Percentiles rank a stretch among this genome's conserved stretches.
phyloP scores from a whole-genome alignment of 129 eudicot species.

The Pulicaria dysenterica region DNA sequence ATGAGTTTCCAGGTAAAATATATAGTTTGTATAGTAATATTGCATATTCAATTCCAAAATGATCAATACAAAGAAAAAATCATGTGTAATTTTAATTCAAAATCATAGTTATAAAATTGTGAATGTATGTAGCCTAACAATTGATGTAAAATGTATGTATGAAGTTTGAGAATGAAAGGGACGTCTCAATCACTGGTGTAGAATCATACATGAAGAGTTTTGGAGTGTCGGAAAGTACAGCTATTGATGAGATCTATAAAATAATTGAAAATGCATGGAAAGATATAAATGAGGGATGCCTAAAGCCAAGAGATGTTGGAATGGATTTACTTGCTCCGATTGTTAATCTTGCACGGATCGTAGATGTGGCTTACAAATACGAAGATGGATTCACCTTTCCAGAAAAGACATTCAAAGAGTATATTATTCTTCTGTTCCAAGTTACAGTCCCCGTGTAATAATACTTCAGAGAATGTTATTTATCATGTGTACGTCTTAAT shows the following conservation, averaged over 20 bases:
- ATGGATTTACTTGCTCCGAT: no score
- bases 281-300: not conserved
- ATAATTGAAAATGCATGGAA: not conserved
- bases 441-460: not conserved
- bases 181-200: not conserved
- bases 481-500: no score
- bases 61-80: no score
- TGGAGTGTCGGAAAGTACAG: conserved; percentile 7
- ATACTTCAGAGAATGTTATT: no score
- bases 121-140: not conserved
- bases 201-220: conserved; percentile 11
- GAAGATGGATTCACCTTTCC: not conserved
- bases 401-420: not conserved
- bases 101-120: no score
- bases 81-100: not conserved
- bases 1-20: conserved; percentile 13
- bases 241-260: not conserved
- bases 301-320: not conserved
- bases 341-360: not conserved
- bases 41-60: no score
- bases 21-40: no score
- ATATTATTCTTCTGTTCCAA: not conserved
- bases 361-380: not conserved
- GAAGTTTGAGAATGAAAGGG: conserved; percentile 16
- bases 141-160: no score